Base-by-base conservation (phyloP, 768 basidiomycete genomes). In the Mrakia gelida region DNA sequence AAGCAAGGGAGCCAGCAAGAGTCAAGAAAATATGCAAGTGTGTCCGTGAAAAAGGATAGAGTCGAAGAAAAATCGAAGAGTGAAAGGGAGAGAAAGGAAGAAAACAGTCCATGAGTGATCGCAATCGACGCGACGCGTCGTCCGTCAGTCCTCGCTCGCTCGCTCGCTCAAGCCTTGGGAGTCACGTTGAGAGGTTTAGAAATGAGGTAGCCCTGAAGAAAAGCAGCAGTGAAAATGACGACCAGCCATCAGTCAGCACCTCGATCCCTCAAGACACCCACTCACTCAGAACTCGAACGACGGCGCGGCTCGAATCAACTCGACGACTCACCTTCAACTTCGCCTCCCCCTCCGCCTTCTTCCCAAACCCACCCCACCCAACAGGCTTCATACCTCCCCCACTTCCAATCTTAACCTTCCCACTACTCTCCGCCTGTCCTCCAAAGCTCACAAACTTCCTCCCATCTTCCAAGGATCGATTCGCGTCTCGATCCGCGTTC, bases 291-390 rank as follows among this genome's bases (percentile, higher is more conserved):
- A n/a, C n/a, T n/a, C n/a, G n/a, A n/a, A n/a, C n/a, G n/a, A n/a
- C n/a, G n/a, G n/a, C n/a, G n/a, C n/a, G n/a, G n/a, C n/a, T n/a
- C n/a, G n/a, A n/a, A n/a, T n/a, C n/a, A n/a, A n/a, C n/a, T n/a
- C n/a, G n/a, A n/a, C 16, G 65, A 41, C 67, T 70, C 34, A 70
- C 77, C 65, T 78, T 78, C 28, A 78, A 30, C 73, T 71, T 78
- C 30, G 77, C 77, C 73, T 78, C 59, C 13, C 43, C 61, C 72
- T 73, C 72, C 32, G 43, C 77, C 54, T 75, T 74, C 73, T 49
- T 54, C 11, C 77, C 77, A 28, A 70, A 78, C 28, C 65, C 62
- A 13, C 77, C 77, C 61, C 61, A 78, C 7, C 77, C 72, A 1
- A 59, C 54, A 9, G 43, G 49, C 3, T 45, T 65, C 56, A 68